Evolutionary conservation across 495 filamentous ascomycete genomes (phyloP), one percentile per base, ranked within the genome.

Genomic region (Aspergillus biplanus): DNA sequence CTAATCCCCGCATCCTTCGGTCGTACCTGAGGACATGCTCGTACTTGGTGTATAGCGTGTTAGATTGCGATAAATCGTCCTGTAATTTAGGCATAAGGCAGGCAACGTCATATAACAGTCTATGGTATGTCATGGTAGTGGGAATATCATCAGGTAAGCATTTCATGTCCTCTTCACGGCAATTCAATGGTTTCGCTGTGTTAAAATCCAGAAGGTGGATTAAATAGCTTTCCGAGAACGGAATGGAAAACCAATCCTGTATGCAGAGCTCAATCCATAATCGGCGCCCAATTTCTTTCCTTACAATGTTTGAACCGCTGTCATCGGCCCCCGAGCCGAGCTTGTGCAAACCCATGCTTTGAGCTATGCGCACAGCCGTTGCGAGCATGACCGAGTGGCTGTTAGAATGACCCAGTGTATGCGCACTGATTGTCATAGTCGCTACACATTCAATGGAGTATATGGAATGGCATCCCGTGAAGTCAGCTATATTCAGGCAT

Each of bases 221-320:
- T 37, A 72, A 73, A 64, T 83, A 83, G 34, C 72, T 75, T 44
- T 82, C 79, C 15, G 77, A 75, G 55, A 82, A 82, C 6, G 80
- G 78, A 3, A 82, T 77, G 13, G 78, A 78, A 52, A 83, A 80
- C 66, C 78, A 79, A 59, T 83, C 81, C 56, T 82, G 81, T 16
- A 76, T 79, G 34, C 71, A 66, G 57, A 83, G 70, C 57, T 80
- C 74, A 47, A 68, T 77, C 81, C 81, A 83, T 0, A 81, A 65
- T 6, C 81, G 66, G 37, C 74, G 65, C 7, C 79, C 78, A 0
- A 78, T 70, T 65, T 83, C 81, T 44, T 72, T 65, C 33, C 74
- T 68, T 7, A 74, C 69, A 0, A 65, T 65, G 13, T 70, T 72
- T 34, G 66, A 59, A 67, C 69, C 73, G 37, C 62, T 58, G 13